Evolutionary conservation across 768 basidiomycete genomes (phyloP), one percentile per base, ranked within the genome.

Genomic region (Cystofilobasidium bisporidii): DNA sequence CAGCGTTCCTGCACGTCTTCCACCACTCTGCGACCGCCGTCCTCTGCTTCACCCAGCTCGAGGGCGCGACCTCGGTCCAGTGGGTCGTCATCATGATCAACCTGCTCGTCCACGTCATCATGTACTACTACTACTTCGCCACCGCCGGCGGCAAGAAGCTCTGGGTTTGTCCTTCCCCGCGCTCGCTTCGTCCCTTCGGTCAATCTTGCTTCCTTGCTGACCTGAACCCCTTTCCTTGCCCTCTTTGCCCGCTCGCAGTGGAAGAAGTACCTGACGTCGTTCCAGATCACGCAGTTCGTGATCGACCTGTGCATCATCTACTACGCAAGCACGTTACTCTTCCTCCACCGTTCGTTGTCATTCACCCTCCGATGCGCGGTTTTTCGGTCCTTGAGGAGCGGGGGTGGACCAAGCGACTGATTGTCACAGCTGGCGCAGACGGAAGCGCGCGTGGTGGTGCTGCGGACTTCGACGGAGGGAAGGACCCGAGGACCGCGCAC

Each of bases 91-190:
- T 98, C 78, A 79, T 81, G 57, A 83, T 96, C 71, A 98, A 98
- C 81, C 81, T 98, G 69, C 78, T 82, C 65, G 94, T 98, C 59
- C 96, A 99, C 79, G 93, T 98, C 76, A 79, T 96, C 74, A 99
- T 99, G 96, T 92, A 99, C 81, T 99, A 98, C 79, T 99, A 99
- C 80, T 99, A 99, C 80, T 98, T 88, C 79, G 92, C 92, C 30
- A 97, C 96, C 61, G 92, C 96, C 61, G 91, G 94, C 74, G 96
- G 96, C 70, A 88, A 87, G 75, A 89, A 82, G 80, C 91, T 98
- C 79, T 98, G 96, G 92, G 91, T 92, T 28, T 53, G 75, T 71
- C n/a, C 20, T 53, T 40, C 33, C 15, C 15, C 43, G n/a, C n/a
- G n/a, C n/a, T n/a, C n/a, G n/a, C n/a, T n/a, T n/a, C n/a, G 33